phyloP scores from a whole-genome alignment of 768 basidiomycete species.

The Termitomyces sp. region DNA sequence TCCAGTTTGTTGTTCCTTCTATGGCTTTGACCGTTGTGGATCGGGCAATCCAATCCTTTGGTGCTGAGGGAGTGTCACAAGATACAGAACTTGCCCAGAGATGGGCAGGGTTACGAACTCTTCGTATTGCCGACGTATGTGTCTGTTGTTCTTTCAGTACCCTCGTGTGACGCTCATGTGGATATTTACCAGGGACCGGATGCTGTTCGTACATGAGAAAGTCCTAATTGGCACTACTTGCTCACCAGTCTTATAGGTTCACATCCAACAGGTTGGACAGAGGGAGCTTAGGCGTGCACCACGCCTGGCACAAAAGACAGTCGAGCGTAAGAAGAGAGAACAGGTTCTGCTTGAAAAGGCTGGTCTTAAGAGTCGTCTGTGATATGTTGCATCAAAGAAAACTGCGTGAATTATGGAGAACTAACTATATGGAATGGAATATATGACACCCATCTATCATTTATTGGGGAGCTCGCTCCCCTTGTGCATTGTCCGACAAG shows the following conservation, averaged over 20 bases:
- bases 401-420: background rate
- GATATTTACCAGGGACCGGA: conserved; percentile 62
- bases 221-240: conserved; percentile 18
- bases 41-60: conserved; percentile 93
- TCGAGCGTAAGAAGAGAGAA: conserved; percentile 61
- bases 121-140: conserved; percentile 84
- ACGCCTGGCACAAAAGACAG: conserved; percentile 51
- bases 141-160: conserved; percentile 5
- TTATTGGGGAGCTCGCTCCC: no score
- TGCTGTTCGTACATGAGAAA: conserved; percentile 46
- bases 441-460: background rate
- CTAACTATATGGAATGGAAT: background rate
- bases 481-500: no score
- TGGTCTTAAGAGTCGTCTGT: conserved; percentile 56
- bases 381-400: background rate
- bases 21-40: conserved; percentile 91
- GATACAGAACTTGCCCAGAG: conserved; percentile 78
- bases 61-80: conserved; percentile 94
- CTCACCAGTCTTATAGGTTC: conserved; percentile 50
- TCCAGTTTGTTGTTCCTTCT: conserved; percentile 87
- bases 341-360: conserved; percentile 56
- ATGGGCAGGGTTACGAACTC: conserved; percentile 81
- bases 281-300: conserved; percentile 81
- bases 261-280: conserved; percentile 94
- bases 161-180: conserved; percentile 1